Evolutionary conservation across 192 early-diverging fungal species (phyloP).

Genomic region (Allomyces arbusculus): DNA sequence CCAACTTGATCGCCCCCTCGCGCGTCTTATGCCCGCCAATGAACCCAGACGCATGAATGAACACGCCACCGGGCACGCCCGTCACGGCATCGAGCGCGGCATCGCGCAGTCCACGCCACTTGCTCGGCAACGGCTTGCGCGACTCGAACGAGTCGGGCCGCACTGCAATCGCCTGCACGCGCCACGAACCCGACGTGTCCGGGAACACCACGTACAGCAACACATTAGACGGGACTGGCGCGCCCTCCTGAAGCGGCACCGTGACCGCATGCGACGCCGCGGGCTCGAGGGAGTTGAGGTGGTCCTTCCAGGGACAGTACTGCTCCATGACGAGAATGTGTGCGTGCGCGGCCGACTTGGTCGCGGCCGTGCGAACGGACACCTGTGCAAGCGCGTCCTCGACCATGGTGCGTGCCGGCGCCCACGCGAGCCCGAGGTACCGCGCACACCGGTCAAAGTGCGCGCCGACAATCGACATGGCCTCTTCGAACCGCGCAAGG

Average conservation of each 20-base stretch:
- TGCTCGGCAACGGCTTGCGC: conserved; percentile 58
- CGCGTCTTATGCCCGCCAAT: conserved; percentile 63
- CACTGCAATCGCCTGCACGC: conserved; percentile 49
- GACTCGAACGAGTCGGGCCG: conserved; percentile 37
- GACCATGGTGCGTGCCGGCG: conserved; percentile 74
- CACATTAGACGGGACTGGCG: conserved; percentile 9
- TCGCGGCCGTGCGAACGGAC: conserved; percentile 6
- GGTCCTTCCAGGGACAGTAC: conserved; percentile 88
- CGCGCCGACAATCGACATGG: conserved; percentile 51
- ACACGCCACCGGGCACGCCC: conserved; percentile 59
- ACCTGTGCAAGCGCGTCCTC: conserved; percentile 36
- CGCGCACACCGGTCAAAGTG: conserved; percentile 49
- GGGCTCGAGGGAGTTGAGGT: conserved; percentile 49
- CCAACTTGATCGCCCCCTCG: conserved; percentile 54
- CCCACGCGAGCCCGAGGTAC: conserved; percentile 57
- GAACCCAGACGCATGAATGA: conserved; percentile 72
- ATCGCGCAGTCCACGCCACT: conserved; percentile 65
- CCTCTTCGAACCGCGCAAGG: conserved; percentile 33
- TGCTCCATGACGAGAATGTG: conserved; percentile 62
- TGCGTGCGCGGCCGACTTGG: conserved; percentile 46
- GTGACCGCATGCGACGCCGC: conserved; percentile 19
- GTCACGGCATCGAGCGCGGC: conserved; percentile 54
- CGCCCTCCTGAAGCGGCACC: conserved; percentile 15
- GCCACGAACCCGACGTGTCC: conserved; percentile 45
- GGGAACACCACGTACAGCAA: conserved; percentile 59